Conservation (phyloP, 2,329 filamentous ascomycete genomes). For the Annulohypoxylon truncatum region DNA sequence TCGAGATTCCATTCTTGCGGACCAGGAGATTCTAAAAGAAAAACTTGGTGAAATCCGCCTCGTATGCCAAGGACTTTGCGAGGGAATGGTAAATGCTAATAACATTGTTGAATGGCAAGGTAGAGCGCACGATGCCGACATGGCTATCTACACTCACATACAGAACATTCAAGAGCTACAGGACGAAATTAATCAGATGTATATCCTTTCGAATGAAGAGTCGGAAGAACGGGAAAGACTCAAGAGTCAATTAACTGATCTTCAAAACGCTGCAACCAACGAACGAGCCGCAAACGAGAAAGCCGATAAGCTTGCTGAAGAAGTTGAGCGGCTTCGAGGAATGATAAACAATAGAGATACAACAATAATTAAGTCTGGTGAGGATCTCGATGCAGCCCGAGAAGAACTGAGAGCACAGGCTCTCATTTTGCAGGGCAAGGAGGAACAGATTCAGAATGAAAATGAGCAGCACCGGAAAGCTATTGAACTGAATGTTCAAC, state of each 20-base stretch:
- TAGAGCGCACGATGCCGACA: constrained; percentile 28
- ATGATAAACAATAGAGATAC: constrained; percentile 35
- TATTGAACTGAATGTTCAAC: constrained; percentile 23
- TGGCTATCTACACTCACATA: constrained; percentile 11
- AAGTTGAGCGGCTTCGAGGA: constrained; percentile 25
- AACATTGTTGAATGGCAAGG: constrained; percentile 39
- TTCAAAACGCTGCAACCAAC: constrained; percentile 18
- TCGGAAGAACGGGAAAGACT: constrained; percentile 29
- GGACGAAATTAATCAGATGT: constrained; percentile 30
- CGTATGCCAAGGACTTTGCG: constrained; percentile 23
- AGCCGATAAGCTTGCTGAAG: constrained; percentile 22
- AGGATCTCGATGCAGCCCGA: constrained; percentile 22
- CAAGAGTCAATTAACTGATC: constrained; percentile 18
- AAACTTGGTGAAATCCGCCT: constrained; percentile 23
- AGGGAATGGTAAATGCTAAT: constrained; percentile 7
- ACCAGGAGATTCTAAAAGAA: constrained; percentile 6
- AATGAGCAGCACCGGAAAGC: constrained; percentile 27
- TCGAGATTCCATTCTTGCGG: constrained; percentile 7
- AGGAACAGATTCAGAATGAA: constrained; percentile 34
- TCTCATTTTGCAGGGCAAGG: constrained; percentile 25
- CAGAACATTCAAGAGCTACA: constrained; percentile 33
- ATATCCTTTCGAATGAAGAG: constrained; percentile 15
- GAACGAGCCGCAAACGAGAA: constrained; percentile 20
- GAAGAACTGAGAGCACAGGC: constrained; percentile 33
- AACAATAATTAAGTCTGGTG: constrained; percentile 22